Evolutionary conservation across 345 rosid genomes (phyloP).

Genomic region (Citrus maxima): DNA sequence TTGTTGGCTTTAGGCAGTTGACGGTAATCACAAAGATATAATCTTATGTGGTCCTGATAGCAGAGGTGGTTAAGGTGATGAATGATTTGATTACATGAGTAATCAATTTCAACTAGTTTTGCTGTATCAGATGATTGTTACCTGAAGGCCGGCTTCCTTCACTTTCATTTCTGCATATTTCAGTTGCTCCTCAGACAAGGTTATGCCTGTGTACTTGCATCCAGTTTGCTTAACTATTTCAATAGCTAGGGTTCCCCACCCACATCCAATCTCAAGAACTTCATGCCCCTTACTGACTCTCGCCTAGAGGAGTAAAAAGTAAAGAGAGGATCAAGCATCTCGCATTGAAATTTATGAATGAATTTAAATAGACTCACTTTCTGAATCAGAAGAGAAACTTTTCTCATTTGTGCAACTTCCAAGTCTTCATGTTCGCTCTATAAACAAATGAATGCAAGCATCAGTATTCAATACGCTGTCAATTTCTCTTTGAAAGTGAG

Average conservation of each 20-base stretch:
- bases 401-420: slow-evolving; percentile 71
- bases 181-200: slow-evolving; percentile 74
- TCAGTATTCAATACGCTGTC: not conserved
- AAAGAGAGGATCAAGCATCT: not conserved
- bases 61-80: not conserved
- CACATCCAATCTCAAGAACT: slow-evolving; percentile 87
- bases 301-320: slow-evolving; percentile 35
- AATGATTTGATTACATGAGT: not conserved
- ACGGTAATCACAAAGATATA: slow-evolving; percentile 78
- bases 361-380: slow-evolving; percentile 41
- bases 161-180: slow-evolving; percentile 70
- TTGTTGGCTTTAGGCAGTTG: slow-evolving; percentile 50
- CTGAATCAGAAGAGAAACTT: slow-evolving; percentile 64
- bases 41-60: slow-evolving; percentile 54
- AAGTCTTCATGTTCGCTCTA: slow-evolving; percentile 68
- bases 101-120: no score
- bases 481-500: not conserved
- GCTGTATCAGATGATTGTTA: slow-evolving; percentile 8
- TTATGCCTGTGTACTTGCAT: slow-evolving; percentile 84
- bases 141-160: slow-evolving; percentile 90
- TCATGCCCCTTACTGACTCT: slow-evolving; percentile 57
- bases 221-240: slow-evolving; percentile 85
- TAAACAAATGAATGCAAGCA: not conserved
- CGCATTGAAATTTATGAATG: not conserved
- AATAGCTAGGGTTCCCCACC: slow-evolving; percentile 95